Evolutionary conservation across 2,329 filamentous ascomycete genomes (phyloP), one percentile per base, ranked within the genome.

Genomic region (Raffaelea ambrosiae): DNA sequence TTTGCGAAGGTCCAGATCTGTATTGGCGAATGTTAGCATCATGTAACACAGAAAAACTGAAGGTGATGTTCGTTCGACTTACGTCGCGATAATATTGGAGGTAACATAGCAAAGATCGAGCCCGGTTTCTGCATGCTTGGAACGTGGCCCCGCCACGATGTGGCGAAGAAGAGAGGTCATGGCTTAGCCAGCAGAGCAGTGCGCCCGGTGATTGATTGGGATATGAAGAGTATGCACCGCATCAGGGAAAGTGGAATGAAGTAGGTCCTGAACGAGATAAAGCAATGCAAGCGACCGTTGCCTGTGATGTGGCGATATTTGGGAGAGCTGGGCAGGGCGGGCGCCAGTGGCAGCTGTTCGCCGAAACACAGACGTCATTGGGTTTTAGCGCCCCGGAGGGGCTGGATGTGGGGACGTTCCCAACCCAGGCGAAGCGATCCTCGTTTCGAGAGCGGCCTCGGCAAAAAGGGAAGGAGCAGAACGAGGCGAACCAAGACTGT

Each of bases 31-130:
- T n/a, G 16, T 10, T 19, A 29, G 20, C 8, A 40, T 9, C 31
- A 33, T 33, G 31, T 9, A 16, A 33, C 9, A 33, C 9, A 33
- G 31, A 33, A 16, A 33, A 33, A 29, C 26, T 29, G 26, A 13
- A 13, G 26, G 26, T 7, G 26, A n/a, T n/a, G n/a, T n/a, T n/a
- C n/a, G n/a, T n/a, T n/a, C 16, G 20, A 43, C 53, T 49, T 62
- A 81, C 72, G 77, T 81, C 16, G 73, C 79, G 49, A 81, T 77
- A 53, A 84, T 87, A 59, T 86, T 80, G 59, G 90, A 81, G 0
- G 89, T 95, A 33, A 97, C 90, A 66, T 98, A 98, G 73, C 91
- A 97, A 40, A 98, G 77, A 63, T 98, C 93, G 22, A 98, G 76
- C 5, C 86, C 86, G 8, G 91, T 85, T 70, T 96, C 91, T 26